Evolutionary conservation across 1,139 yeast species (phyloP), one percentile per base, ranked within the genome.

Genomic region (Suhomyces terraborum): DNA sequence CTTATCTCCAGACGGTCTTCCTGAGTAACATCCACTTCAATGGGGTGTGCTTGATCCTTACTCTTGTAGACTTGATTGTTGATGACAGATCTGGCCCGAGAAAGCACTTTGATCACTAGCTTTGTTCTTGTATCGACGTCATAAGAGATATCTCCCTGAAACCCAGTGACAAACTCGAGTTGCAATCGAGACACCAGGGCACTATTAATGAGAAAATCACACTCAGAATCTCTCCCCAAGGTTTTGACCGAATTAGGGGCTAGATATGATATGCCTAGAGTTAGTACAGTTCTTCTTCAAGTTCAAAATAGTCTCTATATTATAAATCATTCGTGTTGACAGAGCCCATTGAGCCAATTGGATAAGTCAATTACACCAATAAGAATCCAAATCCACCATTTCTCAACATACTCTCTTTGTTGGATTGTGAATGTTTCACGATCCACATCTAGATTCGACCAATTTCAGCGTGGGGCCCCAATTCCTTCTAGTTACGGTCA

Each of bases 151-250:
- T 36, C 22, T 5, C 33, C 35, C 4, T 30, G 17, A 4, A n/a
- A 20, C 41, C 32, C 7, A 32, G 16, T 43, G 18, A 45, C 45
- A 8, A 66, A 36, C 35, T 55, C 54, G 26, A 69, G 45, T 35
- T 68, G 71, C 17, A 58, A 54, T 42, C 69, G 54, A 1, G 75
- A 65, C 6, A 67, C 63, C 34, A 58, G 56, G 2, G 55, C 46
- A 24, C 61, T 58, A 30, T 53, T 53, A 27, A 62, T 46, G 10
- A 64, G 50, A 41, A 53, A 58, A 32, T 48, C 47, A 17, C 60
- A 59, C 25, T 52, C 53, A n/a, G 52, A 49, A 36, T 60, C 66
- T 38, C 75, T 53, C 3, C 75, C 75, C 5, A 69, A 36, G 10
- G 47, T 42, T 42, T 65, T 66, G 21, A 49, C 44, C 3, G 44